Evolutionary conservation across 805 yeast species (phyloP), one percentile per base, ranked within the genome.

Genomic region (Tetrapisispora taiwanensis): DNA sequence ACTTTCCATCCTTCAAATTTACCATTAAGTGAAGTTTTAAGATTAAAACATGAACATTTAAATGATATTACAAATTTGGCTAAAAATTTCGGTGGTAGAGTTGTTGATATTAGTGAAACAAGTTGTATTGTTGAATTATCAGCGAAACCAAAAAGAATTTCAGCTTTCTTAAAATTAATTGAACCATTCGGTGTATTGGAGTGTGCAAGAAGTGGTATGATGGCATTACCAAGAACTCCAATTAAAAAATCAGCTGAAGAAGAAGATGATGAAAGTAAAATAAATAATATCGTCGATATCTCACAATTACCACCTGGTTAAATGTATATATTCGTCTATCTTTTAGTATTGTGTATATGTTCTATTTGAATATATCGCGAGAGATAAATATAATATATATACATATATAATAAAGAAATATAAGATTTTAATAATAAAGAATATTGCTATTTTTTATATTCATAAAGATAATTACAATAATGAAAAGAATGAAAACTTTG

Each of bases 151-250:
- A 78, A 84, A 43, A 79, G 97, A 66, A 75, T 92, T 51, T 73
- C 90, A 36, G 79, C 94, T 34, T 89, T 89, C 65, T 77, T 92
- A 61, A 84, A 84, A 50, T 77, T 92, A 61, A 73, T 89, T 60
- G 92, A 87, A 64, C 98, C 98, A 37, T 92, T 92, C 61, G 98
- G 98, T 60, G 81, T 92, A 46, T 75, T 92, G 59, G 98, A 92
- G 69, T 84, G 90, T 56, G 95, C 97, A 36, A 79, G 98, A 70
- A 83, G 95, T 22, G 98, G 98, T 69, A 86, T 90, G 94, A 88
- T 92, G 90, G 98, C 97, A 9, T 75, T 92, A 58, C 94, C 97
- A 60, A 81, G 97, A 75, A 86, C 97, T 41, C 96, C 95, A 36
- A 69, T 88, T 54, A 85, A 81, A 51, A 58, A 59, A 32, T 68